Base-by-base conservation (phyloP, 2,329 filamentous ascomycete genomes). In the Aspergillus sp. region DNA sequence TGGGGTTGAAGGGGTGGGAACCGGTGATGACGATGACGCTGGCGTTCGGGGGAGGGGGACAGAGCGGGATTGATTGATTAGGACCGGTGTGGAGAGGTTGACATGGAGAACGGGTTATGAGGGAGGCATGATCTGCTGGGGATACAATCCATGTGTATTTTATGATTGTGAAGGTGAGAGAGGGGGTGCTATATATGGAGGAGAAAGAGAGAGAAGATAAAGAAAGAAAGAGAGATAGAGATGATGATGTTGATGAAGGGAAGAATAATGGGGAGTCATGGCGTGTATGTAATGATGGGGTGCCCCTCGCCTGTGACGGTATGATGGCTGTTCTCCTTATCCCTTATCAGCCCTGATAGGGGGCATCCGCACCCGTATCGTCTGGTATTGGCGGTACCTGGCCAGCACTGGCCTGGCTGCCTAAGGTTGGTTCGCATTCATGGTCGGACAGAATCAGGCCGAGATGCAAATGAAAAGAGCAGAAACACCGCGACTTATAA, bases 91-190 rank as follows among this genome's bases (percentile, higher is more conserved):
- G n/a, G 51, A 51, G 19, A 55, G 25, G 17, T 19, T 57, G 21
- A 47, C 25, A 57, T 57, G 54, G 50, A 51, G 57, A 11, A 36
- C 19, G 38, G 49, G n/a, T 58, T 36, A 58, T 58, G 38, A n/a
- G 41, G 57, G 57, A 44, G 48, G 42, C 57, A 58, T 58, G 49
- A n/a, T 48, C 49, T 50, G 56, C 52, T 41, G 38, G 42, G 13
- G 13, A 30, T 6, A 30, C 6, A 30, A 50, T 50, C 47, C 47
- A 50, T 50, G 15, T 32, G 47, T 50, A n/a, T 50, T 21, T 19
- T 13, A 10, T 8, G 21, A 30, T 21, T 21, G 3, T 41, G 38
- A 36, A n/a, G 13, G 6, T 19, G 3, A 23, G 32, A 27, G 17
- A 5, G 23, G 23, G 25, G 25, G 25, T 2, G 25, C 7, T 41